These are phyloP conservation scores for Russula dissimulans DNA, from an alignment of 768 basidiomycete genomes.

Conservation along the genomic window DNA sequence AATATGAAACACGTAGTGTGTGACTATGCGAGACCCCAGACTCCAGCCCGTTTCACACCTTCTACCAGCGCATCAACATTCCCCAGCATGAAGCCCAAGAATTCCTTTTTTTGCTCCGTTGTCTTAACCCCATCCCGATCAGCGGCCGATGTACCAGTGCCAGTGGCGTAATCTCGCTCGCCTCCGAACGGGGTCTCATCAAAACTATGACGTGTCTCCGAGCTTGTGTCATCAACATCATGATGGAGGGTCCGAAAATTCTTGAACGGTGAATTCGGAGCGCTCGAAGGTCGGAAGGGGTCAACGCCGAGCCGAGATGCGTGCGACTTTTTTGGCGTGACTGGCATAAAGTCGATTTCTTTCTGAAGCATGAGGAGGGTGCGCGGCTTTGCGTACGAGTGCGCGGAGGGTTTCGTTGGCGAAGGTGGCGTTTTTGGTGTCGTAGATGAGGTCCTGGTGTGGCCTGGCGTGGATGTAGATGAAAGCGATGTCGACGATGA, in stretches of 20 bases:
- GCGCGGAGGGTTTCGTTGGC: slow-evolving; percentile 16
- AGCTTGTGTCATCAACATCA: not conserved
- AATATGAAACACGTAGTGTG: too few species aligned
- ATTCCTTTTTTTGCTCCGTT: slow-evolving; percentile 76
- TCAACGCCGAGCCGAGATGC: slow-evolving; percentile 27
- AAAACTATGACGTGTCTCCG: not conserved
- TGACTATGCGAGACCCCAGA: slow-evolving; percentile 63
- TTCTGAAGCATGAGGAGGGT: slow-evolving; percentile 57
- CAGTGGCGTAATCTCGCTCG: slow-evolving; percentile 14
- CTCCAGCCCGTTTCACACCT: slow-evolving; percentile 75
- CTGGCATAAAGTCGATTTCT: slow-evolving; percentile 66
- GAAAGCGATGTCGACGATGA: slow-evolving; percentile 26
- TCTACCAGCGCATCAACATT: slow-evolving; percentile 90
- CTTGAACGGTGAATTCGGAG: slow-evolving; percentile 11
- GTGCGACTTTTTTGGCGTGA: slow-evolving; percentile 55
- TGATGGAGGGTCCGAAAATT: not conserved
- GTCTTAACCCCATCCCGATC: slow-evolving; percentile 30
- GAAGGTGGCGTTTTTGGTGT: slow-evolving; percentile 11
- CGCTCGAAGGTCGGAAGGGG: slow-evolving; percentile 16
- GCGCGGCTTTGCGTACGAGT: slow-evolving; percentile 30
- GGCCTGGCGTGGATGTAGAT: slow-evolving; percentile 27
- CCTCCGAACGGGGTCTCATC: slow-evolving; percentile 13
- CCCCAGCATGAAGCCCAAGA: slow-evolving; percentile 73
- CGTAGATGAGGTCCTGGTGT: slow-evolving; percentile 15
- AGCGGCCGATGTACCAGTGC: slow-evolving; percentile 9